A percentile compares a stretch with the other conserved stretches of the same genome.
Evolutionary conservation across 768 basidiomycete species (phyloP).

Genomic region (Boletus sp.): DNA sequence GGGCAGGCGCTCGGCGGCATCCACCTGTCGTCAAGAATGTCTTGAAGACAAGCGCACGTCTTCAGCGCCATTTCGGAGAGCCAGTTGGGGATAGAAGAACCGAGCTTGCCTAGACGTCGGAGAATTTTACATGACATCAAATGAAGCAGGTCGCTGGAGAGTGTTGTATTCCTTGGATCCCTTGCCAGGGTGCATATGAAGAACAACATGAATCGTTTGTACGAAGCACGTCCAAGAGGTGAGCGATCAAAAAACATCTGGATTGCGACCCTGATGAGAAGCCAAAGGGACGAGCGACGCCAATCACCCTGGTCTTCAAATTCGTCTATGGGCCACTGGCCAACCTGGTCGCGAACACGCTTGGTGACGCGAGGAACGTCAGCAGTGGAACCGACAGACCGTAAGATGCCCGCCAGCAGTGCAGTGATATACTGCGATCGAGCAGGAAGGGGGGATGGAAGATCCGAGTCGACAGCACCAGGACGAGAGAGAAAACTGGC

Average conservation of each 20-base stretch:
- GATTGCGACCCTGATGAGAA: slow-evolving; percentile 28
- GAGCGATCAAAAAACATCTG: slow-evolving; percentile 21
- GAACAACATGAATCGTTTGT: slow-evolving; percentile 48
- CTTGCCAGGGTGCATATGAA: slow-evolving; percentile 30
- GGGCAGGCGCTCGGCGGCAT: slow-evolving; percentile 19
- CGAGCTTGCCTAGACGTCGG: slow-evolving; percentile 18
- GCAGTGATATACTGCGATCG: not conserved
- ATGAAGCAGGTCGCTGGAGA: slow-evolving; percentile 22
- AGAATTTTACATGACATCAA: slow-evolving; percentile 21
- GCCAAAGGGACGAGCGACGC: slow-evolving; percentile 35
- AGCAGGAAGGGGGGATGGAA: not conserved
- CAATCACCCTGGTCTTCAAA: not conserved
- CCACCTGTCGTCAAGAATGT: slow-evolving; percentile 34
- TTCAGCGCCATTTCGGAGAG: slow-evolving; percentile 38
- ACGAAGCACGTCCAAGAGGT: slow-evolving; percentile 20
- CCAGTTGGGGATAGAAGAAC: slow-evolving; percentile 13
- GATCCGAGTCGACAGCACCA: not conserved
- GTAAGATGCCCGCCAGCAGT: not conserved
- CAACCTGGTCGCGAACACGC: slow-evolving; percentile 23
- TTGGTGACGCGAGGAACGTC: slow-evolving; percentile 23
- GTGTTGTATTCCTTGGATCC: slow-evolving; percentile 8
- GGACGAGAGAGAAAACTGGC: slow-evolving; percentile 19
- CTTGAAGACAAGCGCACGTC: slow-evolving; percentile 20
- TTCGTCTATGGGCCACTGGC: not conserved
- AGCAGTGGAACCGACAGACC: slow-evolving; percentile 4